Conservation (phyloP, 1,284 basidiomycete genomes). For the Neolentinus lepideus region DNA sequence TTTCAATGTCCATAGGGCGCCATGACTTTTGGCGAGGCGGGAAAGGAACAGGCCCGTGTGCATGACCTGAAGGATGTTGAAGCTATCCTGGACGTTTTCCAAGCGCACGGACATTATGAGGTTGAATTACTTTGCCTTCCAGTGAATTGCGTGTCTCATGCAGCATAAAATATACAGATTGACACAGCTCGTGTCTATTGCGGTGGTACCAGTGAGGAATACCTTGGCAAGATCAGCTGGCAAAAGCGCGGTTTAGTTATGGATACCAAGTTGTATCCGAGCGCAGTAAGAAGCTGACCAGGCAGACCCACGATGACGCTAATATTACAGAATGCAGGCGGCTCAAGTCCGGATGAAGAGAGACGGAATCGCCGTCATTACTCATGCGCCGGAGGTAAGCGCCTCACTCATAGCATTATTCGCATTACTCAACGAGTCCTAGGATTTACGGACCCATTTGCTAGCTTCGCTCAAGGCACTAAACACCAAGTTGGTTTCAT, state of each 20-base stretch:
- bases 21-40: conserved; percentile 33
- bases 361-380: not conserved
- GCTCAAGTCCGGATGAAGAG: not conserved
- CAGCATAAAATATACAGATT: conserved; percentile 23
- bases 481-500: conserved; percentile 33
- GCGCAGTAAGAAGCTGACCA: conserved; percentile 10
- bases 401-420: not conserved
- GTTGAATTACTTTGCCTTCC: conserved; percentile 14
- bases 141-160: not conserved
- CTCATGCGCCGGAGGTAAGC: not conserved
- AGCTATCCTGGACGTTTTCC: conserved; percentile 50
- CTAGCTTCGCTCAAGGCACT: conserved; percentile 37
- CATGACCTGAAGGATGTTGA: conserved; percentile 43
- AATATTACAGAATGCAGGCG: not conserved
- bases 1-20: not conserved
- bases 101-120: conserved; percentile 48
- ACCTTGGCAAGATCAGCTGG: conserved; percentile 32
- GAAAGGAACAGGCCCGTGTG: conserved; percentile 39
- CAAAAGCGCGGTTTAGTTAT: conserved; percentile 29
- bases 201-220: conserved; percentile 41
- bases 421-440: not conserved
- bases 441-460: conserved; percentile 36
- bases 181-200: conserved; percentile 49
- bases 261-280: conserved; percentile 38
- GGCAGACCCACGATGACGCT: too few relatives aligned